phyloP scores from a whole-genome alignment of 768 basidiomycete species.

The Mycena indigotica region DNA sequence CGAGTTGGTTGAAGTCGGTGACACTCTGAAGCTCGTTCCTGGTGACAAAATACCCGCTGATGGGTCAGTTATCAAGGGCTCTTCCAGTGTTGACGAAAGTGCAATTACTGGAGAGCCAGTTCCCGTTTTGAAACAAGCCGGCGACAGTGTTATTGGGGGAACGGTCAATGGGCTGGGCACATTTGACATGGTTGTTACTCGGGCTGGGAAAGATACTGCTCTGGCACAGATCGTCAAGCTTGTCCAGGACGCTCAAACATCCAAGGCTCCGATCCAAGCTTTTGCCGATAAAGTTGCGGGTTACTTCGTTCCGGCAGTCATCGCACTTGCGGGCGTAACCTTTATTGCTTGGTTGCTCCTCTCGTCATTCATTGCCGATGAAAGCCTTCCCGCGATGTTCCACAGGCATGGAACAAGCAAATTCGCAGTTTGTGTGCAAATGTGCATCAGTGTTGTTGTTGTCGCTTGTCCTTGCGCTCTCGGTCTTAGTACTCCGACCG shows the following conservation, averaged over 20 bases:
- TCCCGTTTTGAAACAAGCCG: conserved; percentile 80
- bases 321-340: conserved; percentile 78
- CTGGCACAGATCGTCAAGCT: conserved; percentile 94
- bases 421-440: conserved; percentile 89
- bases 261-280: conserved; percentile 96
- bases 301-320: conserved; percentile 91
- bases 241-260: conserved; percentile 97
- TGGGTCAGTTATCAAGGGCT: conserved; percentile 84
- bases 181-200: conserved; percentile 93
- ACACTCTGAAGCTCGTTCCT: conserved; percentile 90
- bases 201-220: conserved; percentile 95
- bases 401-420: conserved; percentile 79
- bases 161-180: conserved; percentile 98
- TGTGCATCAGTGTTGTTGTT: conserved; percentile 97
- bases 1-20: conserved; percentile 92
- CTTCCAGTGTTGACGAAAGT: conserved; percentile 91
- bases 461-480: conserved; percentile 98
- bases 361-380: conserved; percentile 55
- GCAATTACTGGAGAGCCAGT: conserved; percentile 95
- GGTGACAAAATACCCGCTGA: conserved; percentile 98
- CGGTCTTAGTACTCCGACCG: conserved; percentile 94
- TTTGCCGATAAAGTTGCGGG: conserved; percentile 95
- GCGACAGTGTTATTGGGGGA: conserved; percentile 90
- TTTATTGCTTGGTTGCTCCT: conserved; percentile 84
- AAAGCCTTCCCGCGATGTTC: conserved; percentile 81